A percentile compares a stretch with the other conserved stretches of the same genome.
Conservation (phyloP, 305 asterid genomes). For the Fraxinus floribunda region DNA sequence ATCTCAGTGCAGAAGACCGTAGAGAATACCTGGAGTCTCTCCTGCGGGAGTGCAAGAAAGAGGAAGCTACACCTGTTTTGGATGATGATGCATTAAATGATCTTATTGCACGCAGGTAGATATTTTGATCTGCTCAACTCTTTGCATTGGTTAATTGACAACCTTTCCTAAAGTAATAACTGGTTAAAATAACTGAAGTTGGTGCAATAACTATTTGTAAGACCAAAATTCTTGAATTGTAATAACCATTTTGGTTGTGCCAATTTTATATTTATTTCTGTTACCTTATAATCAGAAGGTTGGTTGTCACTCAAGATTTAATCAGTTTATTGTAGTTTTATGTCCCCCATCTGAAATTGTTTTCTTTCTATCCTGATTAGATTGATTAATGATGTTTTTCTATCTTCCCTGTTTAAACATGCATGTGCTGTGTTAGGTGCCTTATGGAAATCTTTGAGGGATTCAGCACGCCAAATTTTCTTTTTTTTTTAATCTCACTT, state of each 20-base stretch:
- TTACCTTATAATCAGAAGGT: not conserved
- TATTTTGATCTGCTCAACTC: slow-evolving; percentile 18
- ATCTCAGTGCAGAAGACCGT: slow-evolving; percentile 95
- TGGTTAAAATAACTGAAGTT: not conserved
- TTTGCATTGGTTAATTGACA: not conserved
- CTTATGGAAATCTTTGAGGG: not conserved
- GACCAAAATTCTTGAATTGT: slow-evolving; percentile 1
- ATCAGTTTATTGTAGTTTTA: not conserved
- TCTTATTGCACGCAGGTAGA: slow-evolving; percentile 89
- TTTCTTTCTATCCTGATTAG: not conserved
- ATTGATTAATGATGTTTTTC: not conserved
- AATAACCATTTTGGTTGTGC: not conserved
- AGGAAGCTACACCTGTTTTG: slow-evolving; percentile 91
- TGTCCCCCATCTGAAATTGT: not conserved
- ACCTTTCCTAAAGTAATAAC: not conserved
- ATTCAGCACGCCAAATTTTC: not conserved
- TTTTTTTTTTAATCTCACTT: not conserved
- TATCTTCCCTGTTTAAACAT: not conserved
- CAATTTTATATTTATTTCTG: not conserved
- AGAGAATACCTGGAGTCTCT: slow-evolving; percentile 99
- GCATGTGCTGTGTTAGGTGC: not conserved
- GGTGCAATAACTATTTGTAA: not conserved
- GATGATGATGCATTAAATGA: slow-evolving; percentile 96
- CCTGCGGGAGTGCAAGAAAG: slow-evolving; percentile 95
- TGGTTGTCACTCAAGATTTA: not conserved